Evolutionary conservation across 495 filamentous ascomycete genomes (phyloP), one percentile per base, ranked within the genome.

Genomic region (Penicillium simplicissimum): DNA sequence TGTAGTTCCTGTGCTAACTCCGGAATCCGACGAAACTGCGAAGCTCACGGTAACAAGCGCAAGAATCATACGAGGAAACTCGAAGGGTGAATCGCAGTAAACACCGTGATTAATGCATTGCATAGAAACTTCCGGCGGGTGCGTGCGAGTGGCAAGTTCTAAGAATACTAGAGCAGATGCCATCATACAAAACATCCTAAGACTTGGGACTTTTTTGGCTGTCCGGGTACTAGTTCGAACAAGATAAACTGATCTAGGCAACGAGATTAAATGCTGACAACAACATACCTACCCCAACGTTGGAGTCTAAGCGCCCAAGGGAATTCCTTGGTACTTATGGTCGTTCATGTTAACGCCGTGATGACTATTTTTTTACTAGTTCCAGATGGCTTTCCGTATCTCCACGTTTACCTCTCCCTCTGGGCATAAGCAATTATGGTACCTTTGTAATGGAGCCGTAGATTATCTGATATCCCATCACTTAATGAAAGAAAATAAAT

Each of bases 141-240:
- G 55, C 45, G 61, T 55, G 61, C 61, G 58, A 65, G 58, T 64
- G 64, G 63, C 61, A 59, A 64, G 36, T 51, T 37, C 31, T 28
- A 49, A 43, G 58, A 55, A 57, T 65, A 38, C 59, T 62, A 64
- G 55, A 49, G 23, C 45, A 49, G 19, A 49, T 49, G 45, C 45
- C 45, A 49, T 31, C 45, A 31, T 31, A 31, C 45, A 49, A 49
- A 49, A 7, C 28, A 31, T 7, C 2, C 28, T 9, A 23, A 11
- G 1, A 4, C 23, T 49, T 11, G 23, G 23, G 45, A 23, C 42
- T 49, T 15, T 49, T 49, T 49, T 25, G 45, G 28, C 23, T 31
- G 1, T 49, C 28, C 14, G 42, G 42, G 45, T 23, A 31, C 45
- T 49, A 49, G 45, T 49, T 49, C 23, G 45, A n/a, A 31, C 45